These are phyloP conservation scores for Sporothrix euskadiensis DNA, from an alignment of 2,329 filamentous ascomycete species.

Conservation along the genomic window DNA sequence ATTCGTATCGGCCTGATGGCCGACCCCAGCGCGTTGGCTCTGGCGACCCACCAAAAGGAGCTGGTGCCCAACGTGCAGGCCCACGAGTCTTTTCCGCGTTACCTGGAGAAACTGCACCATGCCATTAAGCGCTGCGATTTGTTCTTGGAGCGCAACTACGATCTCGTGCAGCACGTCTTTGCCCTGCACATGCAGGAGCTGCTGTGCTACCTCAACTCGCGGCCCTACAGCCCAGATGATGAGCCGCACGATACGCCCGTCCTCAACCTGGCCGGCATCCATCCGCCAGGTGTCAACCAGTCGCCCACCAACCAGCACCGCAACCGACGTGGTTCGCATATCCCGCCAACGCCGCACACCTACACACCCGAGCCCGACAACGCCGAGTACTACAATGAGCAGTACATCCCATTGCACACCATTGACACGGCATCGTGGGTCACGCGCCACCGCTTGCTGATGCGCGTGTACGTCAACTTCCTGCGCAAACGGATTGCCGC, in stretches of 20 bases:
- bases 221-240: slow-evolving; percentile 36
- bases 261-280: not conserved
- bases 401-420: slow-evolving; percentile 43
- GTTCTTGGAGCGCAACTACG: slow-evolving; percentile 41
- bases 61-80: not conserved
- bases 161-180: slow-evolving; percentile 49
- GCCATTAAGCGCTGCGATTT: slow-evolving; percentile 48
- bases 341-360: not conserved
- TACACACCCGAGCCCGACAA: slow-evolving; percentile 19
- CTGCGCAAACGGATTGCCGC: slow-evolving; percentile 45
- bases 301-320: not conserved
- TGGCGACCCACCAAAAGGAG: not conserved
- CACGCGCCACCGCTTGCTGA: slow-evolving; percentile 52
- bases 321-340: slow-evolving; percentile 28
- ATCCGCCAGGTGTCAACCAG: not conserved
- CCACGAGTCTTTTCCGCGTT: slow-evolving; percentile 37
- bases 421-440: slow-evolving; percentile 51
- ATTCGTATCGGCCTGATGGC: not conserved
- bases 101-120: slow-evolving; percentile 45
- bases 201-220: slow-evolving; percentile 48
- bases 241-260: slow-evolving; percentile 26
- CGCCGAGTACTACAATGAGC: slow-evolving; percentile 24
- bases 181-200: slow-evolving; percentile 54
- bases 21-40: not conserved
- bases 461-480: slow-evolving; percentile 53